Conservation (phyloP, 2,329 filamentous ascomycete genomes). For the Didymella glomerata region DNA sequence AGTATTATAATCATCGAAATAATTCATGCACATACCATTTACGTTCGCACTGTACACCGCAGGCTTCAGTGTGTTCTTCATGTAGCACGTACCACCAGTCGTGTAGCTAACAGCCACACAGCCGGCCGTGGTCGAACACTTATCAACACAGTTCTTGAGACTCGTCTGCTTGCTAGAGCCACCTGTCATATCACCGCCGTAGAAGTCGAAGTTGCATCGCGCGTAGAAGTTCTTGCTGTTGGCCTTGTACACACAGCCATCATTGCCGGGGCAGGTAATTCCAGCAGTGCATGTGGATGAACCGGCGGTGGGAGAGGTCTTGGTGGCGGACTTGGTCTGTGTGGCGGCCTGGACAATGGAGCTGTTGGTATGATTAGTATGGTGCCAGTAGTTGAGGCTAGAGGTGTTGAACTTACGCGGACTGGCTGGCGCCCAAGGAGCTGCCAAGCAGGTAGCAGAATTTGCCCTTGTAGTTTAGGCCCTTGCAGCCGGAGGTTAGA, state of each 20-base stretch:
- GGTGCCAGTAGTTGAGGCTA: not conserved
- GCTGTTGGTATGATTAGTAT: not conserved
- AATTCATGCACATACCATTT: not conserved
- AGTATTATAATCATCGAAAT: not conserved
- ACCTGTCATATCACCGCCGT: not conserved
- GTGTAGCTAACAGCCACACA: conserved; percentile 2
- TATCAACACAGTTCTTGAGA: not conserved
- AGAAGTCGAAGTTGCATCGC: not conserved
- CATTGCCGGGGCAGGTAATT: not conserved
- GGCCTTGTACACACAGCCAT: not conserved
- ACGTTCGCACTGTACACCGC: not conserved
- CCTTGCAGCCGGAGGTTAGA: conserved; percentile 10
- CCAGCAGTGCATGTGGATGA: not conserved
- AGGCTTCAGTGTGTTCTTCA: not conserved
- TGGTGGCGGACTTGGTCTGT: not conserved
- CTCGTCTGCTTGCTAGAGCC: not conserved
- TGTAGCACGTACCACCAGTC: not conserved
- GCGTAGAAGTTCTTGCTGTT: not conserved
- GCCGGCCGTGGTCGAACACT: not conserved
- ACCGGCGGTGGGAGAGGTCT: not conserved
- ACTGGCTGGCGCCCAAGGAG: conserved; percentile 3
- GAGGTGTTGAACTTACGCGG: not conserved
- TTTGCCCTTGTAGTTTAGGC: conserved; percentile 19
- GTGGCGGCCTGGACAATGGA: conserved; percentile 8
- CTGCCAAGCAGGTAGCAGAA: conserved; percentile 28